Evolutionary conservation across 2,329 filamentous ascomycete genomes (phyloP).

Genomic region (Apiospora kogelbergensis): DNA sequence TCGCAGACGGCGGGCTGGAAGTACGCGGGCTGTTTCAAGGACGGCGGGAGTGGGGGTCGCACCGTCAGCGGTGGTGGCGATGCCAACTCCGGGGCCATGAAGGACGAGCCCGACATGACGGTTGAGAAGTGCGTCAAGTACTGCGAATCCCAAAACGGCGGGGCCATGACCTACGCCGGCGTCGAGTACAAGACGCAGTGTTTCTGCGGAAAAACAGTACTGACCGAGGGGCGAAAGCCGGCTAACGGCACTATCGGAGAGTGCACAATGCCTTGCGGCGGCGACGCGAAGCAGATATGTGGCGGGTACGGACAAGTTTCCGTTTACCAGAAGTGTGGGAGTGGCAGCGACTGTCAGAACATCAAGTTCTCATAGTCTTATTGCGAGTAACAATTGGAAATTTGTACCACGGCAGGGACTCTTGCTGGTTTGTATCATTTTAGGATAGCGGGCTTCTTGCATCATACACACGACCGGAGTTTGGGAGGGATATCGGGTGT

Average conservation of each 20-base stretch:
- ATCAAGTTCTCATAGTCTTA: conserved; percentile 8
- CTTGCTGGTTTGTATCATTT: not conserved
- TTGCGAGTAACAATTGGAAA: not conserved
- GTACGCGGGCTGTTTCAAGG: conserved; percentile 52
- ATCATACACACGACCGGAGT: not conserved
- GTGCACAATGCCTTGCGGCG: conserved; percentile 40
- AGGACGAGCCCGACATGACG: conserved; percentile 24
- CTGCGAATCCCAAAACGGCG: conserved; percentile 16
- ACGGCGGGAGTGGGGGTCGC: conserved; percentile 24
- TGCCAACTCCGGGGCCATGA: conserved; percentile 10
- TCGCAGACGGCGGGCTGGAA: conserved; percentile 44
- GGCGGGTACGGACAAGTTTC: conserved; percentile 35
- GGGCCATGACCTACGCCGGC: conserved; percentile 21
- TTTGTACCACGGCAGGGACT: not conserved
- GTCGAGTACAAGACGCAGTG: conserved; percentile 27
- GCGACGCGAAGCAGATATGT: conserved; percentile 35
- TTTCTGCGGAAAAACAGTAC: conserved; percentile 27
- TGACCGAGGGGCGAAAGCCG: conserved; percentile 32
- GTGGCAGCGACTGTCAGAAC: conserved; percentile 23
- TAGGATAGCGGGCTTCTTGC: not conserved
- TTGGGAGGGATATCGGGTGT: not conserved
- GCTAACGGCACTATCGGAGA: conserved; percentile 41
- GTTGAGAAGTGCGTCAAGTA: conserved; percentile 24
- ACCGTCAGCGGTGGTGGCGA: conserved; percentile 29
- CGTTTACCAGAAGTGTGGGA: conserved; percentile 36